phyloP scores from a whole-genome alignment of 2,329 filamentous ascomycete species.

The Endocalyx cinctus region DNA sequence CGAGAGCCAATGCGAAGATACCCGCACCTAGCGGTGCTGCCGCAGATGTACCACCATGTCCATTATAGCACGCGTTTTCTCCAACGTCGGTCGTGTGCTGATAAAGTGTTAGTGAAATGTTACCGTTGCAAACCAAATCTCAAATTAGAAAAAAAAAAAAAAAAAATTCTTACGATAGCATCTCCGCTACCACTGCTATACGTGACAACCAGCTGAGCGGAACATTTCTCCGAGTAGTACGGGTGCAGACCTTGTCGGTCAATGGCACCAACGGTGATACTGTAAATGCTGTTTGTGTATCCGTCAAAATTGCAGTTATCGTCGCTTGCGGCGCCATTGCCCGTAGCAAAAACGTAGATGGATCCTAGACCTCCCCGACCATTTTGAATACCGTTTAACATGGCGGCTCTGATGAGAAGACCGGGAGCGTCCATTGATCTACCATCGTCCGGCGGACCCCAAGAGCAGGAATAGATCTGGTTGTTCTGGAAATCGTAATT shows the following conservation, averaged over 20 bases:
- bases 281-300: conserved; percentile 99
- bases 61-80: conserved; percentile 67
- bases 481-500: conserved; percentile 91
- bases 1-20: conserved; percentile 82
- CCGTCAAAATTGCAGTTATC: conserved; percentile 99
- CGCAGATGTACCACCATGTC: conserved; percentile 93
- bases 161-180: conserved; percentile 57
- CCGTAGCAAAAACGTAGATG: conserved; percentile 94
- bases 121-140: too few relatives aligned
- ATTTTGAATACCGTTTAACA: conserved; percentile 87
- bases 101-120: neutral
- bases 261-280: conserved; percentile 91
- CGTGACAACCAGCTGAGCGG: conserved; percentile 89
- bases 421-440: conserved; percentile 90
- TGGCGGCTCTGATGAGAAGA: conserved; percentile 80
- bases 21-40: conserved; percentile 90
- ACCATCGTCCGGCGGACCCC: conserved; percentile 94
- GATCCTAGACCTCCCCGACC: conserved; percentile 80
- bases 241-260: conserved; percentile 84
- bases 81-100: conserved; percentile 94
- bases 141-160: too few relatives aligned
- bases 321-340: conserved; percentile 79
- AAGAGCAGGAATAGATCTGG: conserved; percentile 97
- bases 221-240: conserved; percentile 95
- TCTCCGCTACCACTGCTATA: conserved; percentile 90